phyloP scores from a whole-genome alignment of 2,329 filamentous ascomycete genomes.

The Cladobotryum mycophilum region DNA sequence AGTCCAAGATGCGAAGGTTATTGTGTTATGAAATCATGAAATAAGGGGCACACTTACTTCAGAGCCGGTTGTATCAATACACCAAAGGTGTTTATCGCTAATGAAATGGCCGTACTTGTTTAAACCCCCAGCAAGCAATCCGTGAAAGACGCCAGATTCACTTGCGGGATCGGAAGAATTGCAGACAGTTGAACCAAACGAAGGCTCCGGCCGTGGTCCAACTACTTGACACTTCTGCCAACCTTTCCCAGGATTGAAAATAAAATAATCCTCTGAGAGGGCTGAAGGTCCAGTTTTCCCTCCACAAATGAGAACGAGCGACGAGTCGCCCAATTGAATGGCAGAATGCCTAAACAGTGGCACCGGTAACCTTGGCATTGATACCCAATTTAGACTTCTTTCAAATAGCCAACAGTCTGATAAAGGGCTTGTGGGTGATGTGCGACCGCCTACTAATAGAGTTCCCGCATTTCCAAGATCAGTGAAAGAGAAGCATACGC shows the following conservation, averaged over 20 bases:
- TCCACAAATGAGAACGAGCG: constrained; percentile 52
- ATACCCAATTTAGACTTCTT: constrained; percentile 53
- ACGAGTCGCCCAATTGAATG: constrained; percentile 43
- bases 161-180: constrained; percentile 17
- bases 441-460: constrained; percentile 69
- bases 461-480: constrained; percentile 51
- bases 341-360: constrained; percentile 71
- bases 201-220: constrained; percentile 28
- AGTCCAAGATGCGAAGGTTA: neutral
- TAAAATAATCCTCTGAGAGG: constrained; percentile 45
- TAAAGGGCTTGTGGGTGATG: constrained; percentile 64
- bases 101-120: constrained; percentile 55
- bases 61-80: constrained; percentile 35
- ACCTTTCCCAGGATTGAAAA: constrained; percentile 44
- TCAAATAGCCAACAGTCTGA: constrained; percentile 71
- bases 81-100: constrained; percentile 61
- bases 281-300: constrained; percentile 48
- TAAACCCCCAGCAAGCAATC: constrained; percentile 69
- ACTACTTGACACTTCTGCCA: constrained; percentile 39
- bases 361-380: constrained; percentile 58
- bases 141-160: constrained; percentile 36
- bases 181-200: constrained; percentile 40
- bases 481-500: constrained; percentile 75
- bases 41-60: constrained; percentile 25
- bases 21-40: neutral